phyloP scores from a whole-genome alignment of 352 stramenopile species.

The Aphanomyces cochlioides region DNA sequence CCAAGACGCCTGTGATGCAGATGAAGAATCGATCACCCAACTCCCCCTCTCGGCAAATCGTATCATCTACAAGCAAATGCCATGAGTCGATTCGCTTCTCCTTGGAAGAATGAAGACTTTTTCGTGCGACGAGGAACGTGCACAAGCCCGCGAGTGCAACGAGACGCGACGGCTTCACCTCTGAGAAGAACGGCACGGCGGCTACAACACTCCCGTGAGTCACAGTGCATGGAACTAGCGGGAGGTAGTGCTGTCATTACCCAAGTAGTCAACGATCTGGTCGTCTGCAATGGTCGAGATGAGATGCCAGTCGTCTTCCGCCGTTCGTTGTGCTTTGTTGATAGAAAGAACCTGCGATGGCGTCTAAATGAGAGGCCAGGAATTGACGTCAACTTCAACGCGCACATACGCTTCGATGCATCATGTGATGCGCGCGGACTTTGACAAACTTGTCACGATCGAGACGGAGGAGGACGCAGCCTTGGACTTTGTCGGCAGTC shows the following conservation, averaged over 20 bases:
- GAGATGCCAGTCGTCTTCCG: conserved; percentile 57
- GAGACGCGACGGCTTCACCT: conserved; percentile 52
- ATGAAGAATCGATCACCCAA: conserved; percentile 67
- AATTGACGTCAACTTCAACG: conserved; percentile 23
- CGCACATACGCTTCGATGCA: neutral
- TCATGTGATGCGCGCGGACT: conserved; percentile 35
- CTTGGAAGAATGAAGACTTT: conserved; percentile 4
- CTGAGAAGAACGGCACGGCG: conserved; percentile 52
- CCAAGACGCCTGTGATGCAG: conserved; percentile 53
- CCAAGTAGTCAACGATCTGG: conserved; percentile 61
- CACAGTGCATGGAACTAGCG: neutral
- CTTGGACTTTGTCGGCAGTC: conserved; percentile 47
- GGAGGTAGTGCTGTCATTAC: conserved; percentile 18
- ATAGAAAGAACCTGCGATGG: conserved; percentile 46
- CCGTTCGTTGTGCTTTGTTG: conserved; percentile 35
- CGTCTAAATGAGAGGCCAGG: conserved; percentile 40
- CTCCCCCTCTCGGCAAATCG: conserved; percentile 55
- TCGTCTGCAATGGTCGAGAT: conserved; percentile 62
- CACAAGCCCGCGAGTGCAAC: conserved; percentile 63
- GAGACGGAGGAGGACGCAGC: conserved; percentile 59
- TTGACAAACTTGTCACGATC: conserved; percentile 51
- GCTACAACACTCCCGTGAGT: neutral
- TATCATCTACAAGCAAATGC: conserved; percentile 32
- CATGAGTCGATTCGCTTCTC: neutral
- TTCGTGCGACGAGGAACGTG: conserved; percentile 55